phyloP scores from a whole-genome alignment of 176 grass and related monocot species.

The Themeda triandra region DNA sequence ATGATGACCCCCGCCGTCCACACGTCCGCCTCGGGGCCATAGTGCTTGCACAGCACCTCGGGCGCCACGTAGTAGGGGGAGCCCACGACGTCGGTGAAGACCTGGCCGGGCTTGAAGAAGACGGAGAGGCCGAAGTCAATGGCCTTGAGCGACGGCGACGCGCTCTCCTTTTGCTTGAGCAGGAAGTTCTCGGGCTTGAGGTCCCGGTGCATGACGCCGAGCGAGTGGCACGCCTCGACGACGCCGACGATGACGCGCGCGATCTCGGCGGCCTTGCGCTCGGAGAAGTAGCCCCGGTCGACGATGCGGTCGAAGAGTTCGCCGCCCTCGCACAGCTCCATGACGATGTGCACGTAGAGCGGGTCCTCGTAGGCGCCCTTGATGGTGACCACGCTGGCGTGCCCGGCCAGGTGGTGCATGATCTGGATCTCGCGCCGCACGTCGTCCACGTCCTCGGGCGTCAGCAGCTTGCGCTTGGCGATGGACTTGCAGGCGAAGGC shows the following conservation, averaged over 20 bases:
- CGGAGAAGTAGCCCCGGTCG: slow-evolving; percentile 58
- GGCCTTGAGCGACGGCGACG: slow-evolving; percentile 48
- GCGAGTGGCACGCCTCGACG: slow-evolving; percentile 72
- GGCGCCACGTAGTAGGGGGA: slow-evolving; percentile 78
- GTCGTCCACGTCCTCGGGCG: slow-evolving; percentile 64
- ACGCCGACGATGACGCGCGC: slow-evolving; percentile 62
- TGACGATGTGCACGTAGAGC: slow-evolving; percentile 76
- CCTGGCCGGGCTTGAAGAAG: slow-evolving; percentile 80
- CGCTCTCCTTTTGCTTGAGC: neutral
- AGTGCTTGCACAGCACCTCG: slow-evolving; percentile 78
- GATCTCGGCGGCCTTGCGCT: slow-evolving; percentile 62
- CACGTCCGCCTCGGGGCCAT: slow-evolving; percentile 67
- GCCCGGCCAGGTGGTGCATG: slow-evolving; percentile 68
- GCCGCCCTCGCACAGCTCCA: slow-evolving; percentile 80
- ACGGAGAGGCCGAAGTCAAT: slow-evolving; percentile 79
- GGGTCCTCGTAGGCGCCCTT: slow-evolving; percentile 76
- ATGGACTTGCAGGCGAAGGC: slow-evolving; percentile 66
- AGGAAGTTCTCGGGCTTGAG: slow-evolving; percentile 79
- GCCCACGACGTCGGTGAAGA: slow-evolving; percentile 65
- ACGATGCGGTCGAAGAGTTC: slow-evolving; percentile 80
- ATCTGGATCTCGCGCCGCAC: slow-evolving; percentile 79
- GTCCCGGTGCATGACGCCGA: slow-evolving; percentile 71
- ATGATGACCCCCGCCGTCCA: slow-evolving; percentile 77
- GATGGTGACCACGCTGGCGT: slow-evolving; percentile 63
- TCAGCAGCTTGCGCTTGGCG: slow-evolving; percentile 64